Evolutionary conservation across 2,329 filamentous ascomycete genomes (phyloP).

Genomic region (Sclerotiophoma versabilis): DNA sequence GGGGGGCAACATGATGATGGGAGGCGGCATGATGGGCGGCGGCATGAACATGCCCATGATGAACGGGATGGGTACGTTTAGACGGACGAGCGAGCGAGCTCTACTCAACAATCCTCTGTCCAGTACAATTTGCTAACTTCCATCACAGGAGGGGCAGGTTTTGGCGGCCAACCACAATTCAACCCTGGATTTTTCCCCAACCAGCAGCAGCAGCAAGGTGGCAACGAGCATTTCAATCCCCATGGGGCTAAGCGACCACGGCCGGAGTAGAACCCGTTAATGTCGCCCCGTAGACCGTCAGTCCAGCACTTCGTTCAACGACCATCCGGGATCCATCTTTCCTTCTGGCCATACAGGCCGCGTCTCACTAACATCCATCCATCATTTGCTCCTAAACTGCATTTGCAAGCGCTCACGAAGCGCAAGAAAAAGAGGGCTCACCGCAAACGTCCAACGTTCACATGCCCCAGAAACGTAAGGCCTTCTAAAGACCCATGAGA

Average conservation of each 20-base stretch:
- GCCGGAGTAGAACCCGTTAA: conserved; percentile 62
- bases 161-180: conserved; percentile 72
- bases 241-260: conserved; percentile 81
- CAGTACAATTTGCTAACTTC: conserved; percentile 16
- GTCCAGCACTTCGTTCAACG: background rate
- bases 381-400: too few species aligned
- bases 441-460: too few species aligned
- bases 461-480: too few species aligned
- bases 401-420: too few species aligned
- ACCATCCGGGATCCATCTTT: background rate
- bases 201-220: conserved; percentile 53
- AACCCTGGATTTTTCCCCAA: conserved; percentile 73
- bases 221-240: conserved; percentile 74
- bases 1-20: conserved; percentile 57
- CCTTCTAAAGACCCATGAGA: background rate
- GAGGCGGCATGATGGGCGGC: conserved; percentile 49
- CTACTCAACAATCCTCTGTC: background rate
- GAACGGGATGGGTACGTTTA: conserved; percentile 42
- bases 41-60: conserved; percentile 51
- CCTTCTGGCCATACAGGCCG: background rate
- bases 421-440: too few species aligned
- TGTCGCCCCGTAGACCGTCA: background rate
- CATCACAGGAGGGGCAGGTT: conserved; percentile 53
- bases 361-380: too few species aligned
- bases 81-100: too few species aligned